Evolutionary conservation across 2,329 filamentous ascomycete species (phyloP).

Genomic region (Hypoxylon sp.): DNA sequence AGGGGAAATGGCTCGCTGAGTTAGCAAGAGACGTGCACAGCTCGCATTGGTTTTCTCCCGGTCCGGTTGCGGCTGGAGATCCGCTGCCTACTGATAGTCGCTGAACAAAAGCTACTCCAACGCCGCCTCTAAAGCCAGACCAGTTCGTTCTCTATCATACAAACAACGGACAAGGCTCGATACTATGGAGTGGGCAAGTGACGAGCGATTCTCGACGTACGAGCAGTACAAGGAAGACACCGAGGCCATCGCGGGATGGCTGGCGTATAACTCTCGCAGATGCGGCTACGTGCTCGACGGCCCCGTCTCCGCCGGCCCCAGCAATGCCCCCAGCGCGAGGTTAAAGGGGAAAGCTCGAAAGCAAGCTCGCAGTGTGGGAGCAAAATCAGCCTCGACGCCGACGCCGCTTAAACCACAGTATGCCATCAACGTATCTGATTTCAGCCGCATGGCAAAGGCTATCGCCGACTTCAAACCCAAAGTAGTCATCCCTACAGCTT

Average conservation of each 20-base stretch:
- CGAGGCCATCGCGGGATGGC: slow-evolving; percentile 6
- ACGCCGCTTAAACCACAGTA: neutral
- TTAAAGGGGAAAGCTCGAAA: slow-evolving; percentile 5
- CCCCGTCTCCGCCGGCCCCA: neutral
- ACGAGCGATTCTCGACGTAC: slow-evolving; percentile 20
- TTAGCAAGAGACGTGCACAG: no score
- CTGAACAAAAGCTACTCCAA: no score
- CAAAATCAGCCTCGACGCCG: neutral
- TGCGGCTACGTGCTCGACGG: neutral
- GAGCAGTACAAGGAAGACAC: slow-evolving; percentile 11
- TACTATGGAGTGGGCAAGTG: slow-evolving; percentile 1
- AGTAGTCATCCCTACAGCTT: slow-evolving; percentile 27
- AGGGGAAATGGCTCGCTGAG: no score
- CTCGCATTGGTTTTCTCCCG: no score
- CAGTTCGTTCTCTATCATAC: neutral
- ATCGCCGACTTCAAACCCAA: slow-evolving; percentile 5
- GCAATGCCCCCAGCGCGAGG: neutral
- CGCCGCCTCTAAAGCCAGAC: no score
- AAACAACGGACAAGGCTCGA: neutral
- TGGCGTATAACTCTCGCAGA: neutral
- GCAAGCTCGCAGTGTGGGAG: neutral
- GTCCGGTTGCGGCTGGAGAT: no score
- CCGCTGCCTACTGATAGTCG: no score
- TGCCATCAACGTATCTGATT: slow-evolving; percentile 1
- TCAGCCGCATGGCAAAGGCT: slow-evolving; percentile 1